Evolutionary conservation across 176 grass and related monocot genomes (phyloP), one percentile per base, ranked within the genome.

Genomic region (Cenchrus americanus): DNA sequence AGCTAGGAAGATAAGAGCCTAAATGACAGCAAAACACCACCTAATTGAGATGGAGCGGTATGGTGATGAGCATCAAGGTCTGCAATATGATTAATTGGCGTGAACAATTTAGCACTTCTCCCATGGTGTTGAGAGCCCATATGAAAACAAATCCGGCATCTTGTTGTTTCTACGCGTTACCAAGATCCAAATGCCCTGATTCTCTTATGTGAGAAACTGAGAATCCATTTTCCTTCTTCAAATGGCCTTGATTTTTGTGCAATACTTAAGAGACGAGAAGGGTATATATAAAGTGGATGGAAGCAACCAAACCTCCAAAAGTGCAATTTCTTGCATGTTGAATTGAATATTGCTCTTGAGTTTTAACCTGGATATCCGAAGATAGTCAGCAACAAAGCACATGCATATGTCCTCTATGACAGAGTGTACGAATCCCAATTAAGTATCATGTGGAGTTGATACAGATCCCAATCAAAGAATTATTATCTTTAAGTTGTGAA

Each of bases 1-100:
- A n/a, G 66, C 81, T 69, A 77, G 73, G 17, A 70, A 24, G 59
- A 53, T 50, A 19, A 50, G 21, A 74, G 4, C 71, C 24, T 27
- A 24, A 18, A 2, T n/a, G 62, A 88, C 8, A 46, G 66, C 80
- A 65, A 73, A 49, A 88, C 50, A 48, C 26, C 10, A 84, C 37
- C 80, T 22, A 79, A 1, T 37, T 59, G 34, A 64, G 34, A 64
- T 14, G 37, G 34, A 83, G 7, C 22, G 21, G 22, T 26, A 47
- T 4, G 12, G n/a, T 59, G 73, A 59, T n/a, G 58, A 22, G 47
- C 34, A 80, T 44, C 34, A 72, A 69, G 67, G 6, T 62, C 14
- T 22, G 48, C 46, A 43, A 21, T 51, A 19, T 52, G 14, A 10
- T 54, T 43, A 7, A 42, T 67, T 17, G 19, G 23, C 49, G 40